Evolutionary conservation across 805 yeast genomes (phyloP), one percentile per base, ranked within the genome.

Genomic region (Yarrowia sp.): DNA sequence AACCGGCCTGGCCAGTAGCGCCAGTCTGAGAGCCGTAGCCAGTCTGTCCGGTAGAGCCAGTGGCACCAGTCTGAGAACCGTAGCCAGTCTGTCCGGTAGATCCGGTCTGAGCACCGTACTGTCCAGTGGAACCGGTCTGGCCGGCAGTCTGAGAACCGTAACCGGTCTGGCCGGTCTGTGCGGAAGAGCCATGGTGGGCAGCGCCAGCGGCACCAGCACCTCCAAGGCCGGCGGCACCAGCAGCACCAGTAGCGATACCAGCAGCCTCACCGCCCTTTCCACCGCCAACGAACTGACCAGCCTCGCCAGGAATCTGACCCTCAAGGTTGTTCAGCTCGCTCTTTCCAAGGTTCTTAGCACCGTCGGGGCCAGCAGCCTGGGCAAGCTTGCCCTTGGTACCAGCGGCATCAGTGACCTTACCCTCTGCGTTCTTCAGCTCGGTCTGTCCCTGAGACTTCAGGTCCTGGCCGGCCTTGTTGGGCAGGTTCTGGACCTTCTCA

Each of bases 171-270:
- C 31, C 42, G 10, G 48, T 31, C 18, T 43, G 6, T 28, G 39
- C 36, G 14, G 50, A 18, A 39, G 33, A n/a, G 22, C 28, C 28
- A 39, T 18, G 28, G 28, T 22, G 28, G 28, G 28, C 28, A 18
- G 47, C 38, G 13, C 61, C 65, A 39, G 47, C 44, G 14, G 33
- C 45, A 38, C 60, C 65, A 31, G 61, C 61, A 6, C 47, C 65
- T n/a, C 41, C 65, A 38, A 41, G 44, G 28, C 65, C 65, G 41
- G 61, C 61, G 17, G 45, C 63, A 11, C 43, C 65, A 28, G 64
- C 64, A 22, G 28, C 60, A 18, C 58, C 64, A 11, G 64, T 13
- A 8, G 43, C 61, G 10, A 48, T 48, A 15, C 65, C 65, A 36
- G 65, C 65, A 9, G 42, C 55, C 42, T 58, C 28, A 17, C 61